These are phyloP conservation scores for Aspergillus pseudotamarii DNA, from an alignment of 2,329 filamentous ascomycete genomes.

Conservation along the genomic window DNA sequence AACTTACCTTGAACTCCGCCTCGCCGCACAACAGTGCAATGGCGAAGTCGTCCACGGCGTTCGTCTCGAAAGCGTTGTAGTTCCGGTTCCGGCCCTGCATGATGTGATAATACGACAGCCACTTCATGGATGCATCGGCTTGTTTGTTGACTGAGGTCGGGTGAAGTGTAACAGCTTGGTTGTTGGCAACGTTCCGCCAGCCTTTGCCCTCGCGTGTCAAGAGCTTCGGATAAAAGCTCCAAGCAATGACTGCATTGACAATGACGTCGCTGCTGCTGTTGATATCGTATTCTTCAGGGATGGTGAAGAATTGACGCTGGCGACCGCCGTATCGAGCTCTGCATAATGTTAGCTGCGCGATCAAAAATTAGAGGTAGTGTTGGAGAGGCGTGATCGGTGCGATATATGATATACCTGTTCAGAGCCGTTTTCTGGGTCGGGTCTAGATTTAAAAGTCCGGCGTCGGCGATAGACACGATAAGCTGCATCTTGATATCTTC, in stretches of 20 bases:
- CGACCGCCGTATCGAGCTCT: constrained; percentile 65
- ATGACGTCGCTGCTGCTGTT: constrained; percentile 81
- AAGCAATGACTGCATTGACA: constrained; percentile 80
- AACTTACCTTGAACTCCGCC: constrained; percentile 75
- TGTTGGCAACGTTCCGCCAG: constrained; percentile 89
- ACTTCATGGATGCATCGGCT: constrained; percentile 59
- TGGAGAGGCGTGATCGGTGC: neutral
- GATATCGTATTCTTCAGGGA: constrained; percentile 72
- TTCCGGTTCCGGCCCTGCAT: constrained; percentile 83
- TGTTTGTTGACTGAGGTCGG: constrained; percentile 87
- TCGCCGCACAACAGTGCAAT: constrained; percentile 86
- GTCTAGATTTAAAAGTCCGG: constrained; percentile 77
- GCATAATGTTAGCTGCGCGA: constrained; percentile 14
- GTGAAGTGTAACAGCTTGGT: constrained; percentile 84
- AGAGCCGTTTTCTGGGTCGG: constrained; percentile 71
- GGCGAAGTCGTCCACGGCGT: constrained; percentile 77
- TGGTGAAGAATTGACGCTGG: constrained; percentile 77
- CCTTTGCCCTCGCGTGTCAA: constrained; percentile 82
- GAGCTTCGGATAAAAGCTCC: constrained; percentile 95
- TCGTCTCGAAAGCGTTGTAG: constrained; percentile 90
- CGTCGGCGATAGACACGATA: constrained; percentile 79
- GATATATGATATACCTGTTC: constrained; percentile 54
- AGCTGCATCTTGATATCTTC: constrained; percentile 95
- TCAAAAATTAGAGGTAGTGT: neutral
- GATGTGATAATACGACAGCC: constrained; percentile 94